A percentile compares a stretch with the other conserved stretches of the same genome.
Conservation (phyloP, 345 rosid species). For the Aegle marmelos region DNA sequence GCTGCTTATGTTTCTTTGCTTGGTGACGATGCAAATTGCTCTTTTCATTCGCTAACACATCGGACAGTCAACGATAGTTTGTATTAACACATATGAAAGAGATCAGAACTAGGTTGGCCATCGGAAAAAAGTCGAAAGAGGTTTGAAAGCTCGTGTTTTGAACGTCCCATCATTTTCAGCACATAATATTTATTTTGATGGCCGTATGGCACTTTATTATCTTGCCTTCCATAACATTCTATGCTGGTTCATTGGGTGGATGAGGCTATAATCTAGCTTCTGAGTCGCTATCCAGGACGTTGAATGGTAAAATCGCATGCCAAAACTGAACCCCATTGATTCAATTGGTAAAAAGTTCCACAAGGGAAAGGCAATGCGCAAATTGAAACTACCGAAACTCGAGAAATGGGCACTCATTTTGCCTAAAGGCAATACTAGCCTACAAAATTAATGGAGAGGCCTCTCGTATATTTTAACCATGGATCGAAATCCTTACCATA, state of each 20-base stretch:
- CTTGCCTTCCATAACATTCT: neutral
- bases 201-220: neutral
- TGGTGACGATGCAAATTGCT: conserved; percentile 16
- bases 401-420: neutral
- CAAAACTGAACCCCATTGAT: neutral
- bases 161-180: neutral
- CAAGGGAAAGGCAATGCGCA: neutral
- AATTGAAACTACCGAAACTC: neutral
- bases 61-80: neutral
- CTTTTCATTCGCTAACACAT: conserved; percentile 2
- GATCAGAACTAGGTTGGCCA: neutral
- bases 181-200: neutral
- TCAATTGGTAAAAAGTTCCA: neutral
- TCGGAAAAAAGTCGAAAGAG: neutral
- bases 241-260: neutral
- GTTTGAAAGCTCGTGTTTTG: neutral
- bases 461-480: neutral
- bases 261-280: neutral
- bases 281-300: neutral
- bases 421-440: too few species aligned
- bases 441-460: too few species aligned
- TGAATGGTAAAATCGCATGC: neutral
- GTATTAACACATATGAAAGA: neutral
- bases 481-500: neutral
- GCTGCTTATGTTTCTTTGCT: neutral